Evolutionary conservation across 441 rosid genomes (phyloP).

Genomic region (Gossypium trilobum): DNA sequence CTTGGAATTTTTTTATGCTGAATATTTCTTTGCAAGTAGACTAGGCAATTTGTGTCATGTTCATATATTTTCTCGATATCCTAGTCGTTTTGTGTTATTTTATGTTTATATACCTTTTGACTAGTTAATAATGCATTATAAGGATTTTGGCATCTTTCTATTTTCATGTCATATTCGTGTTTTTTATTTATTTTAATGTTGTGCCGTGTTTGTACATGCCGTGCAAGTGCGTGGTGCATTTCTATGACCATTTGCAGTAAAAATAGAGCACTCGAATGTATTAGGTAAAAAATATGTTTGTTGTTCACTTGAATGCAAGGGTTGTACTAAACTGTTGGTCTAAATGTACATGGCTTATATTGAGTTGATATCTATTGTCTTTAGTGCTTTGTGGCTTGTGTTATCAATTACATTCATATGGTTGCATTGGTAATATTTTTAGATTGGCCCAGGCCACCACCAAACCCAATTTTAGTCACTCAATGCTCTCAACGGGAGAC

Average conservation of each 20-base stretch:
- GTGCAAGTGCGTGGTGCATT: too few species aligned
- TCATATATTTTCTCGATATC: background rate
- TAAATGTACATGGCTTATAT: background rate
- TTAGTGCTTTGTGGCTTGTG: background rate
- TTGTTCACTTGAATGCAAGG: background rate
- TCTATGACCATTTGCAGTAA: too few species aligned
- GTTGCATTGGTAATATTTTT: background rate
- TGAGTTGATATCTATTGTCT: slow-evolving; percentile 4
- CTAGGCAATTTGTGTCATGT: background rate
- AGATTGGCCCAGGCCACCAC: background rate
- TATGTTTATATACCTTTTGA: background rate
- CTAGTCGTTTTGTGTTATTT: background rate
- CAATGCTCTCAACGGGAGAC: background rate
- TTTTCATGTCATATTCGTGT: background rate
- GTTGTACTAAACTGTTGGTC: background rate
- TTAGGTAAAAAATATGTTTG: background rate
- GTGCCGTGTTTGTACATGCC: too few species aligned
- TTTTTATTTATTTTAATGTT: background rate
- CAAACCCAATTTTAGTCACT: background rate
- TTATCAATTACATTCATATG: background rate
- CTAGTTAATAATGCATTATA: background rate
- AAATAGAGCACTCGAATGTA: background rate
- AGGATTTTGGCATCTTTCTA: background rate
- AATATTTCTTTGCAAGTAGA: background rate
- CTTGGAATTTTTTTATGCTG: background rate